phyloP scores from a whole-genome alignment of 192 early-diverging fungal species.

The Entrophospora sp. region DNA sequence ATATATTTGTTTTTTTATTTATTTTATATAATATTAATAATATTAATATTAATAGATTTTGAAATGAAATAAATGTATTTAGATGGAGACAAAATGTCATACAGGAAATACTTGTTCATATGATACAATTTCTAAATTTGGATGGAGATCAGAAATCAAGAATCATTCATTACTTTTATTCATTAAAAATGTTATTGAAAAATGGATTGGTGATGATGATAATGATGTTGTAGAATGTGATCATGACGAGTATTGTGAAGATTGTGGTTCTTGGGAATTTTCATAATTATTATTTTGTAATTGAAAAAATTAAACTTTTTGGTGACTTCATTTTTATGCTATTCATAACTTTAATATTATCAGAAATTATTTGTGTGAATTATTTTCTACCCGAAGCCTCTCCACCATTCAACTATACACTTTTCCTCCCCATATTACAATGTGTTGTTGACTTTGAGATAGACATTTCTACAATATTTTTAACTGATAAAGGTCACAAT shows the following conservation, averaged over 20 bases:
- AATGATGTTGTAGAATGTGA: constrained; percentile 27
- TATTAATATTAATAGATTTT: constrained; percentile 20
- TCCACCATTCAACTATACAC: too few species aligned
- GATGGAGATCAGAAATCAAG: constrained; percentile 61
- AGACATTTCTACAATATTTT: too few species aligned
- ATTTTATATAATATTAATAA: neutral
- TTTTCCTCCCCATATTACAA: too few species aligned
- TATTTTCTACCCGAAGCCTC: too few species aligned
- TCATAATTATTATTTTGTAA: too few species aligned
- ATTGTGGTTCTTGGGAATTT: too few species aligned
- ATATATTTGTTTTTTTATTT: neutral
- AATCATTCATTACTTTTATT: constrained; percentile 74
- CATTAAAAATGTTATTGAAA: constrained; percentile 53
- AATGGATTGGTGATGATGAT: constrained; percentile 21
- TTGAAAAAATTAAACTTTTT: too few species aligned
- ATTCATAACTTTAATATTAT: too few species aligned
- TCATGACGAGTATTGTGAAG: constrained; percentile 49
- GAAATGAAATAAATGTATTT: constrained; percentile 70
- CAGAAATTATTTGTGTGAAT: too few species aligned
- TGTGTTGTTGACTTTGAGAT: too few species aligned
- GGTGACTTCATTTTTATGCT: too few species aligned
- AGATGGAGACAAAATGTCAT: constrained; percentile 83
- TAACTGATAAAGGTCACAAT: too few species aligned
- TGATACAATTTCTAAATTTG: constrained; percentile 53
- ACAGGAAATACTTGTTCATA: constrained; percentile 59